Evolutionary conservation across 306 rosid genomes (phyloP).

Genomic region (Pyrus betulifolia): DNA sequence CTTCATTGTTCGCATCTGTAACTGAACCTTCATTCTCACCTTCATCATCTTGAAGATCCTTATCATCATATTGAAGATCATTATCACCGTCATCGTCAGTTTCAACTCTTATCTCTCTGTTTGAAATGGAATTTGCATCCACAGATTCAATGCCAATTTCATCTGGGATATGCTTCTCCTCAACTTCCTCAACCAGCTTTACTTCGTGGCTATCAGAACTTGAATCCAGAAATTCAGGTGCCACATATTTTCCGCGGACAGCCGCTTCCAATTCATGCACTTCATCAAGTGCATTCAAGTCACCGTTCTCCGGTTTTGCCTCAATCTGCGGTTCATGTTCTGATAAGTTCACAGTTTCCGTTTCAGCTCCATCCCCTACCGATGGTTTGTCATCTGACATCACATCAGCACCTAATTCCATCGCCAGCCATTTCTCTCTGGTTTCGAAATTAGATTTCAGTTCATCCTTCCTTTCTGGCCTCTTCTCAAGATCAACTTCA

Average conservation of each 20-base stretch:
- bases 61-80: not conserved
- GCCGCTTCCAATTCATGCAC: conserved; percentile 17
- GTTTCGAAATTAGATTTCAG: conserved; percentile 12
- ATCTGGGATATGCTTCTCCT: conserved; percentile 17
- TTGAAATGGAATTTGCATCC: not conserved
- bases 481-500: conserved; percentile 7
- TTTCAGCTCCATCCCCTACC: conserved; percentile 4
- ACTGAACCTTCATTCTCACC: conserved; percentile 35
- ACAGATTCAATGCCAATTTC: conserved; percentile 21
- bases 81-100: not conserved
- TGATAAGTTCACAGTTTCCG: not conserved
- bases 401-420: conserved; percentile 2
- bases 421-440: not conserved
- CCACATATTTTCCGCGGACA: conserved; percentile 14
- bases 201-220: conserved; percentile 16
- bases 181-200: conserved; percentile 28
- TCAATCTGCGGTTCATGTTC: conserved; percentile 7
- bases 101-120: not conserved
- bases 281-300: not conserved
- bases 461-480: conserved; percentile 14
- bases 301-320: conserved; percentile 6
- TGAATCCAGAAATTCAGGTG: conserved; percentile 19
- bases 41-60: conserved; percentile 16
- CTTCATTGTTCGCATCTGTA: conserved; percentile 56
- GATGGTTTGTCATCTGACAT: not conserved